Conservation (phyloP, 805 yeast species). For the Pichia californica region DNA sequence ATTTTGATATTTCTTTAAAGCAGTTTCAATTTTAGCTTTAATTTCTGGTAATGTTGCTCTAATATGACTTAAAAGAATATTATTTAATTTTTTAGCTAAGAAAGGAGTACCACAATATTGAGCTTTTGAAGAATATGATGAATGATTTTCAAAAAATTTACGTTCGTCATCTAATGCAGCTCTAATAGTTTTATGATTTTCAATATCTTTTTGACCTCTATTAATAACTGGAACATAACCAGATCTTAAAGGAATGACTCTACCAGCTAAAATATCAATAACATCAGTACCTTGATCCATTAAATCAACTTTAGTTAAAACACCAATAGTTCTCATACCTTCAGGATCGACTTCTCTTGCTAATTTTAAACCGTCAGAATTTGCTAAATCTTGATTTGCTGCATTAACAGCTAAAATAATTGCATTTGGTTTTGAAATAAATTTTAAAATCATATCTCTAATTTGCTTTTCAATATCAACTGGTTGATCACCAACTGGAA, state of each 20-base stretch:
- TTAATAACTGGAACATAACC: constrained; percentile 97
- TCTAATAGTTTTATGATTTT: constrained; percentile 77
- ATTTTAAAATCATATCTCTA: constrained; percentile 86
- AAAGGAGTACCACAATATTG: constrained; percentile 98
- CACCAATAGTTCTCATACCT: constrained; percentile 94
- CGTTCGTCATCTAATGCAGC: constrained; percentile 80
- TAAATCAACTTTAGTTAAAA: constrained; percentile 88
- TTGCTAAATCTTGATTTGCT: constrained; percentile 95
- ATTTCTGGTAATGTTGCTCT: constrained; percentile 87
- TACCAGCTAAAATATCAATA: constrained; percentile 87
- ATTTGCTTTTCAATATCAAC: constrained; percentile 93
- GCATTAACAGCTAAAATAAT: constrained; percentile 91
- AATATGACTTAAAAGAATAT: constrained; percentile 84
- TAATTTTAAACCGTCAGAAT: constrained; percentile 90
- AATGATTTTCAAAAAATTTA: constrained; percentile 77
- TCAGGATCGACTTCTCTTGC: constrained; percentile 98
- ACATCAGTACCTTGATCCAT: constrained; percentile 99
- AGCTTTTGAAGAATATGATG: constrained; percentile 87
- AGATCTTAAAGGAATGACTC: constrained; percentile 89
- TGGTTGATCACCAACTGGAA: constrained; percentile 99
- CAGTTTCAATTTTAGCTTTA: constrained; percentile 79
- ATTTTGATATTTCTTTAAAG: constrained; percentile 74
- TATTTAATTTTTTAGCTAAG: constrained; percentile 84
- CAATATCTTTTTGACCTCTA: constrained; percentile 96
- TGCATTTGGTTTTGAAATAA: constrained; percentile 92